Evolutionary conservation across 129 eudicot species (phyloP).

Genomic region (Helianthus annuus): HanXRQr2.0-SUNRISE NC_035449.2:37404237-37404736

Average conservation of each 20-base stretch:
- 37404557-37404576: slow-evolving; percentile 87
- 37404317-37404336: no score
- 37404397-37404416: not conserved
- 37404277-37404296: no score
- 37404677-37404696: slow-evolving; percentile 83
- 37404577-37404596: slow-evolving; percentile 72
- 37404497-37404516: slow-evolving; percentile 47
- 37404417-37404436: not conserved
- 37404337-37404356: no score
- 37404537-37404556: slow-evolving; percentile 67
- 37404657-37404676: slow-evolving; percentile 65
- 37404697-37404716: slow-evolving; percentile 80
- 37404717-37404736: slow-evolving; percentile 80
- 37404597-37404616: not conserved
- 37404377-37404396: no score
- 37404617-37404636: slow-evolving; percentile 6
- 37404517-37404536: slow-evolving; percentile 49
- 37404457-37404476: slow-evolving; percentile 62
- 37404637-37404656: not conserved
- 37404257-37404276: no score
- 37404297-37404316: no score
- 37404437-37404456: slow-evolving; percentile 49
- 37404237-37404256: no score
- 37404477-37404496: slow-evolving; percentile 73
- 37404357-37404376: no score